Base-by-base conservation (phyloP, 2,329 filamentous ascomycete species). In the Ciborinia camelliae region DNA sequence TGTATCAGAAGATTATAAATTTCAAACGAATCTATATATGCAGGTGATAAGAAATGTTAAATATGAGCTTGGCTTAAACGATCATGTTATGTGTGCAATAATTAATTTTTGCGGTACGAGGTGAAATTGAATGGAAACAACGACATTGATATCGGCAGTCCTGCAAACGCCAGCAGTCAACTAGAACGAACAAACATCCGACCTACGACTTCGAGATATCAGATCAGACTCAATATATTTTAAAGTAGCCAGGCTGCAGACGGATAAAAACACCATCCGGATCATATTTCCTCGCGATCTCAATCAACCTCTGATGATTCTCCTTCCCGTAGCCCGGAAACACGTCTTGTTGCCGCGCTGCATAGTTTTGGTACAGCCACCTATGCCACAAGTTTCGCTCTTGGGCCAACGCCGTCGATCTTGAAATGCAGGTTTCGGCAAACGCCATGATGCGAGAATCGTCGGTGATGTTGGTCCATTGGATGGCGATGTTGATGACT, bases 361-460 rank as follows among this genome's bases (percentile, higher is more conserved):
- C 77, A 62, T 80, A 79, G 62, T 79, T 79, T 45, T 78, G 69
- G 66, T 79, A 79, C 30, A 82, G 65, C 41, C 75, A 81, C 0
- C 73, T 73, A 60, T 78, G 73, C 47, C 76, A 71, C 0, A 78
- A 66, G 0, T 74, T 75, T 8, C 72, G 69, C n/a, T 73, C 68
- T 50, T 72, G 69, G 12, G 77, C 75, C 3, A 73, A 69, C 0
- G 68, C 67, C 15, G 74, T 69, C 14, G 70, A 70, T 0, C 73
- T 69, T 18, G 73, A 65, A 15, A 77, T 58, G 2, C 75, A 69
- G 1, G 72, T 73, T 15, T 71, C 67, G 6, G 70, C 70, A 4
- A 71, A 69, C 14, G 69, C 66, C 9, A 76, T 60, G 5, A 80
- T 71, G 1, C 66, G 64, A 26, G 73, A 69, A n/a, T 81, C 78